These are phyloP conservation scores for Penicillium rolfsii DNA, from an alignment of 2,329 filamentous ascomycete species.

Conservation along the genomic window DNA sequence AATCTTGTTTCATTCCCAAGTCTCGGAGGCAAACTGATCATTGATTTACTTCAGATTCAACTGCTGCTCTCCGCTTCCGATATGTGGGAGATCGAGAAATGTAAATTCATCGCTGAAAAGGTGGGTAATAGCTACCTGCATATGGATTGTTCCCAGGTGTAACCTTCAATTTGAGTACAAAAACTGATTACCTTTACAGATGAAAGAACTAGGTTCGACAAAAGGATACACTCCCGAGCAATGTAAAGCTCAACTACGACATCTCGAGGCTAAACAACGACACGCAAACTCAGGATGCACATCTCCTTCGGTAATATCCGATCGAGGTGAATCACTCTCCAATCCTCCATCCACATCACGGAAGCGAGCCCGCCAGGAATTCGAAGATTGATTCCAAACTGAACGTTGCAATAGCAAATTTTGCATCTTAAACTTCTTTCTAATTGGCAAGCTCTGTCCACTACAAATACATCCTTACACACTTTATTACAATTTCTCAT, in stretches of 20 bases:
- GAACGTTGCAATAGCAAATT: not conserved
- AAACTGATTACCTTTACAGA: conserved; percentile 18
- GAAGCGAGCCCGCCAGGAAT: conserved; percentile 15
- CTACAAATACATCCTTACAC: not conserved
- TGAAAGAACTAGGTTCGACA: conserved; percentile 41
- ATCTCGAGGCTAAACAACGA: conserved; percentile 30
- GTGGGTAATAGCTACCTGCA: conserved; percentile 25
- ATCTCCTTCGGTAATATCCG: conserved; percentile 29
- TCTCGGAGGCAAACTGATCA: not conserved
- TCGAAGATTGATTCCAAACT: not conserved
- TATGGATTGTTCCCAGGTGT: too few relatives aligned
- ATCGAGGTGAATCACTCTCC: conserved; percentile 25
- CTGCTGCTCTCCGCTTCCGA: conserved; percentile 43
- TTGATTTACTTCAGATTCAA: conserved; percentile 33
- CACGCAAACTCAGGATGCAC: conserved; percentile 17
- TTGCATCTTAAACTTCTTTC: not conserved
- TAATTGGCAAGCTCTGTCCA: not conserved
- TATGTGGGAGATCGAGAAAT: conserved; percentile 45
- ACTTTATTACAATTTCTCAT: not conserved
- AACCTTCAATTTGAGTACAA: not conserved
- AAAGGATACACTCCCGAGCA: conserved; percentile 41
- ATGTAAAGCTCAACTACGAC: conserved; percentile 40
- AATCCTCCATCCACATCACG: conserved; percentile 10
- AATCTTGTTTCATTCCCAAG: not conserved
- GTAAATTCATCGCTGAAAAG: conserved; percentile 44